Evolutionary conservation across 345 rosid genomes (phyloP), one percentile per base, ranked within the genome.

Genomic region (Euphorbia peplus): DNA sequence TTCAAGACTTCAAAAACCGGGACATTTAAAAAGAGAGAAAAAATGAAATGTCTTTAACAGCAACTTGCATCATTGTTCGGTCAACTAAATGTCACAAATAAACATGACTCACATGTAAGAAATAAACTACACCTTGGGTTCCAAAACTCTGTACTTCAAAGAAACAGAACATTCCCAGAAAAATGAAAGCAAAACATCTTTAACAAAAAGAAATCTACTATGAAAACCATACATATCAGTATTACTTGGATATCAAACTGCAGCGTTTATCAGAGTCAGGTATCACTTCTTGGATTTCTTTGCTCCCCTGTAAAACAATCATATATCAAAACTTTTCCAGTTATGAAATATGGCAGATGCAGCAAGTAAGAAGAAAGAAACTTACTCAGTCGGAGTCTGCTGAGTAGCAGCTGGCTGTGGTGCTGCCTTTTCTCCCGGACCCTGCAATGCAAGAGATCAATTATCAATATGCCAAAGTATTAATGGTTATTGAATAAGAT

Each of bases 261-360:
- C 81, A 44, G 52, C 51, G 22, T 62, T 59, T 42, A 32, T 22
- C 26, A 8, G 32, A 26, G 30, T 35, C 63, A 19, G n/a, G 35
- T 35, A 32, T 67, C 67, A 73, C 66, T 73, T 73, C 76, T 66
- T 66, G 26, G 76, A 59, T 66, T 73, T 73, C 76, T 59, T 66
- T 8, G 71, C 48, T 48, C 13, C 71, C 67, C 76, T 73, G 71
- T 61, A 25, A 41, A 39, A 59, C 28, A 11, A 16, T 15, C 12
- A 51, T 21, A 25, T 24, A 44, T 63, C 16, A 61, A 39, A 19
- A 8, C 50, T 39, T 13, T n/a, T 21, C 19, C 18, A 13, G 24
- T 25, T 21, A 21, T 13, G 19, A 39, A 22, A 41, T 61, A 21
- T 30, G 44, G 37, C 3, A 21, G 21, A 24, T 15, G 25, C n/a